Percentiles rank a stretch among this genome's conserved stretches.
Evolutionary conservation across 352 stramenopile species (phyloP).

Genomic region (Pythium myriotylum): DNA sequence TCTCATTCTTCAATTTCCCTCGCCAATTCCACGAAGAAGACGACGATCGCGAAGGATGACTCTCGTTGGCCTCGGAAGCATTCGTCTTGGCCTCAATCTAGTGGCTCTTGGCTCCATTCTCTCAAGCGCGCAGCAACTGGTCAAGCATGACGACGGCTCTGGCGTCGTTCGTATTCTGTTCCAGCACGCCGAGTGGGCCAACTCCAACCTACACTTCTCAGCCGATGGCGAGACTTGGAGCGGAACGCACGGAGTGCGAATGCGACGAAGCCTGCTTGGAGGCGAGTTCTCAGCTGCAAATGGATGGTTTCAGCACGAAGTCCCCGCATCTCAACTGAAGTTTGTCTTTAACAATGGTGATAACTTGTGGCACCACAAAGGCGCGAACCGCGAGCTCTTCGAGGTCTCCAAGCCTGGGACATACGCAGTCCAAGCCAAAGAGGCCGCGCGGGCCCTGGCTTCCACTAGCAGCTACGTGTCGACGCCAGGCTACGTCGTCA

Average conservation of each 20-base stretch:
- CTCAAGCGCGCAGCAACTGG: constrained; percentile 20
- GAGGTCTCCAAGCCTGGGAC: constrained; percentile 33
- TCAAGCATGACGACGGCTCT: constrained; percentile 30
- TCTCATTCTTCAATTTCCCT: no score
- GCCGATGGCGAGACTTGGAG: constrained; percentile 27
- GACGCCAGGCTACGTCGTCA: constrained; percentile 41
- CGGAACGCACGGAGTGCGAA: constrained; percentile 19
- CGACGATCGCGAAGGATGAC: no score
- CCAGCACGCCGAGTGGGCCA: constrained; percentile 22
- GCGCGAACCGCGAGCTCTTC: constrained; percentile 36
- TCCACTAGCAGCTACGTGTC: constrained; percentile 30
- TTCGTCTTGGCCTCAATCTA: constrained; percentile 25
- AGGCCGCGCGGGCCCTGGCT: constrained; percentile 19
- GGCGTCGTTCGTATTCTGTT: constrained; percentile 28
- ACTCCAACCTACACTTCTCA: constrained; percentile 33
- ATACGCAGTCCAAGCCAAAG: constrained; percentile 38
- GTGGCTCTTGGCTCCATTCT: constrained; percentile 23
- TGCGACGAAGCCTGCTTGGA: constrained; percentile 17
- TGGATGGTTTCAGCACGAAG: constrained; percentile 41
- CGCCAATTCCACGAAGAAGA: no score
- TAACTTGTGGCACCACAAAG: constrained; percentile 47
- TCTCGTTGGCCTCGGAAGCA: constrained; percentile 16
- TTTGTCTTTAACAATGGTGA: constrained; percentile 55
- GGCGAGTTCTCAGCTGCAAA: constrained; percentile 30
- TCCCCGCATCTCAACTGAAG: constrained; percentile 37